A percentile compares a stretch with the other conserved stretches of the same genome.
These are phyloP conservation scores for Emergomyces pasteurianus DNA, from an alignment of 2,329 filamentous ascomycete species.

Conservation along the genomic window DNA sequence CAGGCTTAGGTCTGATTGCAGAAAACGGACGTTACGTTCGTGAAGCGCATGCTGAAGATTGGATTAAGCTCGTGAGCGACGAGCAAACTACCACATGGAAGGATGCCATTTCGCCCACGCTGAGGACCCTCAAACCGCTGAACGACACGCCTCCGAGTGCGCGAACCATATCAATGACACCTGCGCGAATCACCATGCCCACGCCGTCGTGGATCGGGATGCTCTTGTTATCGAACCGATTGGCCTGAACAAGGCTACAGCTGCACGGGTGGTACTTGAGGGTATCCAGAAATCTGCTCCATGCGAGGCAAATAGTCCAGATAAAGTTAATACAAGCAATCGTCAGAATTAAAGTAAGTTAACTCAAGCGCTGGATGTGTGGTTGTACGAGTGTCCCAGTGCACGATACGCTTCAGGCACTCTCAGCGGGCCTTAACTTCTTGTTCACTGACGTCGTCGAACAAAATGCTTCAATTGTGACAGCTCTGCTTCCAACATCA, in stretches of 20 bases:
- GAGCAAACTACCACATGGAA: conserved; percentile 68
- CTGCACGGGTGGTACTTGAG: conserved; percentile 61
- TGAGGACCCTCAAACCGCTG: conserved; percentile 62
- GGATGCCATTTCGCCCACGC: conserved; percentile 79
- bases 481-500: neutral
- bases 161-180: conserved; percentile 93
- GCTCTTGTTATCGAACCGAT: conserved; percentile 74
- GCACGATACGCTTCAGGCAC: too few species aligned
- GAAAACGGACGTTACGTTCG: conserved; percentile 91
- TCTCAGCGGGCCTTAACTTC: too few species aligned
- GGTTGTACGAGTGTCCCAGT: too few species aligned
- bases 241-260: conserved; percentile 78
- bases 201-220: conserved; percentile 68
- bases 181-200: conserved; percentile 70
- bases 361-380: too few species aligned
- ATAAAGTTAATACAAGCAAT: too few species aligned
- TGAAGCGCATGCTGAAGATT: conserved; percentile 53
- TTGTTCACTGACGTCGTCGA: too few species aligned
- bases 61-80: conserved; percentile 67
- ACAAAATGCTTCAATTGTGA: neutral
- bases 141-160: conserved; percentile 74
- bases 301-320: too few species aligned
- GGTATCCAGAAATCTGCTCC: conserved; percentile 42
- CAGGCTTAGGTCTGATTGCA: conserved; percentile 76
- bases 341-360: too few species aligned